Conservation (phyloP, 371 early-diverging fungal genomes). For the Mortierella sp. region DNA sequence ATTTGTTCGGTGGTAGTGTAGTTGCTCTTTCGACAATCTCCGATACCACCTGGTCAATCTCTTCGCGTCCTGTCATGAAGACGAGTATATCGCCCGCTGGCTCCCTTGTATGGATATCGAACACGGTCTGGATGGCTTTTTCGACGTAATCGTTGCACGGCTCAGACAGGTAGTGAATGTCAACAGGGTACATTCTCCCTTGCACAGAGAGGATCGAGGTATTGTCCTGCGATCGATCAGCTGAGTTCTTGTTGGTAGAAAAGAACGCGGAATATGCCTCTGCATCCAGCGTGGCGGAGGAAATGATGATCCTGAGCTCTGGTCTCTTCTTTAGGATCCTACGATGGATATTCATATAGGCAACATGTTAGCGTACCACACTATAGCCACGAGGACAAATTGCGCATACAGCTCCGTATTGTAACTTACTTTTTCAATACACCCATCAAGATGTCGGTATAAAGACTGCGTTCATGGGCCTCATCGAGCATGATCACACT, state of each 20-base stretch:
- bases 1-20: slow-evolving; percentile 63
- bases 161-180: slow-evolving; percentile 72
- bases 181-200: slow-evolving; percentile 84
- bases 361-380: slow-evolving; percentile 1
- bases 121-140: slow-evolving; percentile 80
- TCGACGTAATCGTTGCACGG: slow-evolving; percentile 77
- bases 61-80: slow-evolving; percentile 92
- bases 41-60: slow-evolving; percentile 81
- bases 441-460: slow-evolving; percentile 94
- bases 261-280: slow-evolving; percentile 76
- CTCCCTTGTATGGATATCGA: slow-evolving; percentile 82
- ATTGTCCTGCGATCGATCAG: slow-evolving; percentile 42
- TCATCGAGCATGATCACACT: slow-evolving; percentile 92
- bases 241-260: slow-evolving; percentile 54
- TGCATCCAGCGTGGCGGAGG: slow-evolving; percentile 84
- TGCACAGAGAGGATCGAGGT: slow-evolving; percentile 83
- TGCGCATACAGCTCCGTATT: too few relatives aligned
- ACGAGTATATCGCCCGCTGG: slow-evolving; percentile 84
- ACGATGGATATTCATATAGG: slow-evolving; percentile 12
- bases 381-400: slow-evolving; percentile 35
- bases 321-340: slow-evolving; percentile 73
- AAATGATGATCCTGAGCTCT: slow-evolving; percentile 75
- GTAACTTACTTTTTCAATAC: slow-evolving; percentile 74
- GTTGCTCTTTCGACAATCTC: slow-evolving; percentile 56
- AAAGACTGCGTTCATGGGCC: slow-evolving; percentile 95